Conservation (phyloP, 257 asterid species). For the Eustoma russellianum region DNA sequence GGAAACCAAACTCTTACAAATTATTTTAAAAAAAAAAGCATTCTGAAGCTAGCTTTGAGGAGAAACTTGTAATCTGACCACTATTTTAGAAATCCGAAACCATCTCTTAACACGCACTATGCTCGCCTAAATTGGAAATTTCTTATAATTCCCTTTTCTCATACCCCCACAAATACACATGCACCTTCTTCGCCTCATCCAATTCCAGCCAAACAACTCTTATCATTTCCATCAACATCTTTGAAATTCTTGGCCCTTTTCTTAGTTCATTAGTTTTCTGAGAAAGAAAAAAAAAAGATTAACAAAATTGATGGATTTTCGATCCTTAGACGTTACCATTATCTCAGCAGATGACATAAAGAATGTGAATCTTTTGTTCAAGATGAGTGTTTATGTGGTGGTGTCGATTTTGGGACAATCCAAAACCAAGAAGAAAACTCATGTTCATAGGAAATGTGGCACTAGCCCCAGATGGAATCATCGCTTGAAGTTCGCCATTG, state of each 20-base stretch:
- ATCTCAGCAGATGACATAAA: constrained; percentile 28
- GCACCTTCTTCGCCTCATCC: too few species aligned
- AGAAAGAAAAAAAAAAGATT: neutral
- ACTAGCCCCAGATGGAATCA: constrained; percentile 32
- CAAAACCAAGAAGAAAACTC: constrained; percentile 19
- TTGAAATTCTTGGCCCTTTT: constrained; percentile 1
- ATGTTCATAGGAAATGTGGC: constrained; percentile 26
- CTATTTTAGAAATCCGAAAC: too few species aligned
- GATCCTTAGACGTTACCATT: constrained; percentile 25
- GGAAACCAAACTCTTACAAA: too few species aligned
- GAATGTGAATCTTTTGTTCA: constrained; percentile 23
- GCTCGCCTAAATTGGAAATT: too few species aligned
- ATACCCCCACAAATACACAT: too few species aligned
- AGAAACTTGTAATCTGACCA: too few species aligned
- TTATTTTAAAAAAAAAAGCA: too few species aligned
- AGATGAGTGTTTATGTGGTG: constrained; percentile 26
- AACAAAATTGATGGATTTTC: constrained; percentile 15
- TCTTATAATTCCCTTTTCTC: too few species aligned
- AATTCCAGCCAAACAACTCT: too few species aligned
- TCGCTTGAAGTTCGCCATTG: constrained; percentile 26
- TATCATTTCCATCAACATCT: neutral
- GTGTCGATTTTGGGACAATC: constrained; percentile 12
- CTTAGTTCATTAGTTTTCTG: neutral
- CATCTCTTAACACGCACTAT: too few species aligned
- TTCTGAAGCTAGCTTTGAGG: too few species aligned